phyloP scores from a whole-genome alignment of 2,329 filamentous ascomycete species.

The Verticillium alfalfae region DNA sequence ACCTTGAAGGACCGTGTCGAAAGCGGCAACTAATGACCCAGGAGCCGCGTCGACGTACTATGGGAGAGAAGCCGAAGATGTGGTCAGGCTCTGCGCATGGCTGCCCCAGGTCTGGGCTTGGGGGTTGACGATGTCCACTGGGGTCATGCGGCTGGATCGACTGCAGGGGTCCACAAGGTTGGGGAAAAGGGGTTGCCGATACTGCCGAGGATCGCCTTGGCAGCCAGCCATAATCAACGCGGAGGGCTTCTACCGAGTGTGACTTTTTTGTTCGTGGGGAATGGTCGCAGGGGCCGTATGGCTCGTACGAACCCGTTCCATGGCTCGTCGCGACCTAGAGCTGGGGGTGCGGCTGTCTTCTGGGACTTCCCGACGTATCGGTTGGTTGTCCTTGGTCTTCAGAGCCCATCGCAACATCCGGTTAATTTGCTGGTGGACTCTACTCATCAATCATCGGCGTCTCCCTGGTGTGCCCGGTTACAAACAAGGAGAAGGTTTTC shows the following conservation, averaged over 20 bases:
- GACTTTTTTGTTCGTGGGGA: not conserved
- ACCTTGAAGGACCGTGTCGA: not conserved
- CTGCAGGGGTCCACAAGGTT: not conserved
- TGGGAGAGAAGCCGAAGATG: not conserved
- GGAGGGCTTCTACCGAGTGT: constrained; percentile 1
- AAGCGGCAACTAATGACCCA: not conserved
- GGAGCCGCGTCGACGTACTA: not conserved
- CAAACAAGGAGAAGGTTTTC: not conserved
- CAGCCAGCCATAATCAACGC: not conserved
- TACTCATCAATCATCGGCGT: not conserved
- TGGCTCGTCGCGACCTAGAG: not conserved
- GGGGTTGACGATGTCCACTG: not conserved
- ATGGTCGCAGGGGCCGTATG: not conserved
- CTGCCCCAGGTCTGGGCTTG: not conserved
- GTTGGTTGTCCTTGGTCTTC: not conserved
- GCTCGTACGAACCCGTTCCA: not conserved
- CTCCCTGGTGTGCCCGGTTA: not conserved
- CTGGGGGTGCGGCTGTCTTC: not conserved
- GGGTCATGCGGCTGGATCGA: not conserved
- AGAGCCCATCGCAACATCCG: not conserved
- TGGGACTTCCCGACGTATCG: not conserved
- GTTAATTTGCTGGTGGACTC: not conserved
- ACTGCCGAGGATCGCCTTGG: not conserved
- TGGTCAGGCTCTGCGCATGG: not conserved
- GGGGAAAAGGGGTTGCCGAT: not conserved